Percentiles rank a stretch among this genome's conserved stretches.
These are phyloP conservation scores for Jackrogersella minutella DNA, from an alignment of 495 filamentous ascomycete genomes.

Conservation along the genomic window DNA sequence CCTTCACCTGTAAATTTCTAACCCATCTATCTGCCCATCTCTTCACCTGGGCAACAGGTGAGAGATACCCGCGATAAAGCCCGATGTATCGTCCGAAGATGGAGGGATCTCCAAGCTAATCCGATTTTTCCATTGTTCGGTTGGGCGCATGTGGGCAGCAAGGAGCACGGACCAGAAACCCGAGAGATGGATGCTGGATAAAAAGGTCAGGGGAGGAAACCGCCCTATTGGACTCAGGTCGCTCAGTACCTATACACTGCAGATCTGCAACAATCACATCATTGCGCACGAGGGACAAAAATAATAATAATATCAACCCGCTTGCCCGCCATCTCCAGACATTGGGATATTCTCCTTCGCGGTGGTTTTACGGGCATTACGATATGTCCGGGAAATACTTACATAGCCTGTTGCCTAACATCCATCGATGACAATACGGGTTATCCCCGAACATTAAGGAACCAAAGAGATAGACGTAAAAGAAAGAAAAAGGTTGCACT, in stretches of 20 bases:
- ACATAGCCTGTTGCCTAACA: conserved; percentile 11
- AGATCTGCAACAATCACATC: conserved; percentile 37
- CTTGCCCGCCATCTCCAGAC: conserved; percentile 1
- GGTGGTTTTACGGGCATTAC: conserved; percentile 1
- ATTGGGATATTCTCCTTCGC: neutral
- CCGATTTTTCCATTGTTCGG: conserved; percentile 17
- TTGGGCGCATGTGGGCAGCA: conserved; percentile 6
- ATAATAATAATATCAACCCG: neutral
- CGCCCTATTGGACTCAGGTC: conserved; percentile 17
- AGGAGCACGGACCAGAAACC: conserved; percentile 10
- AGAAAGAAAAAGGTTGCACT: conserved; percentile 4
- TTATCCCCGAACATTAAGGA: conserved; percentile 10
- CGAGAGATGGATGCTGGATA: neutral
- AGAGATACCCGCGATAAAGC: conserved; percentile 23
- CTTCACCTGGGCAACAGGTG: too few species aligned
- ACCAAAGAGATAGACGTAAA: neutral
- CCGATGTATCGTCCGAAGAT: neutral
- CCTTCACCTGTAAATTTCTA: conserved; percentile 3
- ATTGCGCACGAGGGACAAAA: conserved; percentile 12
- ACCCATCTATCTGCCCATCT: neutral
- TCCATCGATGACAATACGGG: conserved; percentile 5
- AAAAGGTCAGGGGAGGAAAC: conserved; percentile 25
- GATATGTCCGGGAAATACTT: too few species aligned
- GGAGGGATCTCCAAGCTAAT: neutral
- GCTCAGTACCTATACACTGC: conserved; percentile 14